Evolutionary conservation across 768 basidiomycete species (phyloP).

Genomic region (Panaeolus papilionaceus): DNA sequence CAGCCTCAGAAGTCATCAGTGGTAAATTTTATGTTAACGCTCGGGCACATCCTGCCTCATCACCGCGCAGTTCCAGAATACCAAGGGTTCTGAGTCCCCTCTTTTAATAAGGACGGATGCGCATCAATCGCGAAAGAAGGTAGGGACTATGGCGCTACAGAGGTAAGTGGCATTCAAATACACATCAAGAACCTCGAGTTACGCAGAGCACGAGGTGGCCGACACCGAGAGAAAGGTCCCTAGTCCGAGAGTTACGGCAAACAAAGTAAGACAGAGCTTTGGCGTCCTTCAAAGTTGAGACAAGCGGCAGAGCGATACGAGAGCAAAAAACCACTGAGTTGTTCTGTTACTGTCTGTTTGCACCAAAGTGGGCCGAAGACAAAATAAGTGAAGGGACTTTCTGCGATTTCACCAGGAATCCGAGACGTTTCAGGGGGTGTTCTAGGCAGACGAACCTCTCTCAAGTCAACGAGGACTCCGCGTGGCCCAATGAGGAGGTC

Average conservation of each 20-base stretch:
- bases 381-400: background rate
- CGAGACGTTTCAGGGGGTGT: background rate
- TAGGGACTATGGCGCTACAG: background rate
- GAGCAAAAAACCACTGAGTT: too few species aligned
- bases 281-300: too few species aligned
- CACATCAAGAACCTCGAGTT: background rate
- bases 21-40: background rate
- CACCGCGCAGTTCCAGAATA: slow-evolving; percentile 6
- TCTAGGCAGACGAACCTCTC: background rate
- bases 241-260: slow-evolving; percentile 12
- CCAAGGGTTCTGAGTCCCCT: background rate
- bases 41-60: slow-evolving; percentile 6
- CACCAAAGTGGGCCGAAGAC: background rate
- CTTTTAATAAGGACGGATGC: background rate
- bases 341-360: too few species aligned
- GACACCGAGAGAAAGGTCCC: background rate
- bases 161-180: background rate
- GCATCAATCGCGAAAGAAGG: slow-evolving; percentile 7
- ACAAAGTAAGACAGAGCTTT: background rate
- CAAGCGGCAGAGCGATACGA: too few species aligned
- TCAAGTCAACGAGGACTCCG: background rate
- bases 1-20: background rate
- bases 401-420: background rate
- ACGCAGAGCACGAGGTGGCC: background rate
- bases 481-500: background rate